Percentiles rank a stretch among this genome's conserved stretches.
These are phyloP conservation scores for Senecio squalidus DNA, from an alignment of 140 eudicot species.

Conservation along the genomic window DNA sequence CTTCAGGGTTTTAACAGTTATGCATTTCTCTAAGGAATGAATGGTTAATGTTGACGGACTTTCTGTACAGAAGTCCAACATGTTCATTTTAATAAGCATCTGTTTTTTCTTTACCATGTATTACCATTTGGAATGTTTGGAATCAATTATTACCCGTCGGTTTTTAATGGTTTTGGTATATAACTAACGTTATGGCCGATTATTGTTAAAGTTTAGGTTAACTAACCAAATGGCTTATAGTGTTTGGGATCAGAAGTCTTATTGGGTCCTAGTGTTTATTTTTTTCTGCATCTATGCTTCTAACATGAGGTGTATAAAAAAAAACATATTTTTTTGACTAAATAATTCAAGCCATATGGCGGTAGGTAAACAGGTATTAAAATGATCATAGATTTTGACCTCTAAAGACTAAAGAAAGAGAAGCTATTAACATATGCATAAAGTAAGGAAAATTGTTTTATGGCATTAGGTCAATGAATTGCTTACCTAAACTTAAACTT, in stretches of 20 bases:
- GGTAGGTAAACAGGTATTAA: not conserved
- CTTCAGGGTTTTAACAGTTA: conserved; percentile 10
- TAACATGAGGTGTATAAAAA: not conserved
- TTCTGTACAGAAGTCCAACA: not conserved
- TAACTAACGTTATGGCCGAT: not conserved
- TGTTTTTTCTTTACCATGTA: too few relatives aligned
- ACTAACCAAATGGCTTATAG: not conserved
- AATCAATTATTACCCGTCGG: too few relatives aligned
- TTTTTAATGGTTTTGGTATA: too few relatives aligned
- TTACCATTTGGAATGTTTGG: too few relatives aligned
- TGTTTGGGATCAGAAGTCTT: not conserved
- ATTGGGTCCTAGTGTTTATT: not conserved
- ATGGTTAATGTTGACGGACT: not conserved
- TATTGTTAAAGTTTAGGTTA: not conserved
- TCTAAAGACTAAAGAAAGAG: not conserved
- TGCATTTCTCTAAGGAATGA: conserved; percentile 20
- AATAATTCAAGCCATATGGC: not conserved
- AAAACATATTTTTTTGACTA: not conserved
- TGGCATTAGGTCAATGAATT: not conserved
- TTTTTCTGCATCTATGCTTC: not conserved
- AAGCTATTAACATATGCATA: not conserved
- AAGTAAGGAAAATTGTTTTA: not conserved
- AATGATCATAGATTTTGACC: not conserved
- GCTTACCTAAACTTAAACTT: not conserved
- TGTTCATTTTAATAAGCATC: not conserved